phyloP scores from a whole-genome alignment of 371 early-diverging fungal species.

The Rhizopus sp. region DNA sequence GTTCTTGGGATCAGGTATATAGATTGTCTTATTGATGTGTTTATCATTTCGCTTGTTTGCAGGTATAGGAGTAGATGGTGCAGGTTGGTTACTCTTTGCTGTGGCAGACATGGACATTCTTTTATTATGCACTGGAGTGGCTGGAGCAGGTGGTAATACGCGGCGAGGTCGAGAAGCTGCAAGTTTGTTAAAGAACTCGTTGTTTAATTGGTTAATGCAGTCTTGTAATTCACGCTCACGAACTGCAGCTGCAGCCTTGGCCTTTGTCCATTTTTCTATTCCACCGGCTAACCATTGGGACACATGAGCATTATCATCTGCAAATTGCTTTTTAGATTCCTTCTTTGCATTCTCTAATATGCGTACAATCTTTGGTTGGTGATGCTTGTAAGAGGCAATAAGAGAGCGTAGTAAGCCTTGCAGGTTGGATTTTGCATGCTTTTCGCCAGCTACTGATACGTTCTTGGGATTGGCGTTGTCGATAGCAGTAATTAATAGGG shows the following conservation, averaged over 20 bases:
- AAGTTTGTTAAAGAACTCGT: constrained; percentile 50
- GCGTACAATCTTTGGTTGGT: constrained; percentile 37
- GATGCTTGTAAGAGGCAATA: constrained; percentile 49
- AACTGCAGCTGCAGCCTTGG: constrained; percentile 30
- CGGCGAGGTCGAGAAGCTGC: constrained; percentile 33
- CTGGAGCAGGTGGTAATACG: constrained; percentile 5
- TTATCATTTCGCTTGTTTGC: constrained; percentile 1
- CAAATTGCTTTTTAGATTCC: constrained; percentile 30
- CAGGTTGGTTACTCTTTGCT: not conserved
- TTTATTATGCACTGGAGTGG: constrained; percentile 5
- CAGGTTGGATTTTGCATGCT: constrained; percentile 49
- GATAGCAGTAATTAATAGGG: constrained; percentile 31
- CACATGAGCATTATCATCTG: constrained; percentile 40
- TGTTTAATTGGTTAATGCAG: constrained; percentile 39
- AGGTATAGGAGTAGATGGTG: constrained; percentile 9
- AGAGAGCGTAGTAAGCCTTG: constrained; percentile 48
- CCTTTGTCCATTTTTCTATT: constrained; percentile 46
- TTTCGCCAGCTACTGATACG: constrained; percentile 36
- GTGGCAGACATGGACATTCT: not conserved
- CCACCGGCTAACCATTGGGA: constrained; percentile 39
- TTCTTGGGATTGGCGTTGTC: constrained; percentile 45
- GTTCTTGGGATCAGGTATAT: constrained; percentile 34
- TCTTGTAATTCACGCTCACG: constrained; percentile 39
- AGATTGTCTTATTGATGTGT: not conserved
- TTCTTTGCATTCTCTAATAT: constrained; percentile 34